phyloP scores from a whole-genome alignment of 805 yeast species.

The Candida ortonii region DNA sequence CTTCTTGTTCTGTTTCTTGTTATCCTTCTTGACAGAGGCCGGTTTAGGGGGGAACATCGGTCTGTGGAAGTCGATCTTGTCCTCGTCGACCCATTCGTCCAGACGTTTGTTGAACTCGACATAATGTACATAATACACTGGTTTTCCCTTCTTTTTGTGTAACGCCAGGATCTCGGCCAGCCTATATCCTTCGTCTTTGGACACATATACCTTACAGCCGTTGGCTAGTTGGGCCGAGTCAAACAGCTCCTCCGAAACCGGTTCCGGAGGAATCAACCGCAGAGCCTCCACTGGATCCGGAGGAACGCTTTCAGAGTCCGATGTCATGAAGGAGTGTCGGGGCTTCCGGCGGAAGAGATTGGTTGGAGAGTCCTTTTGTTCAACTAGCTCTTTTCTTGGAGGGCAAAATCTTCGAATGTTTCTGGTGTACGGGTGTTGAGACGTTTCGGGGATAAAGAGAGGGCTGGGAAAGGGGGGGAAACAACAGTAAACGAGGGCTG shows the following conservation, averaged over 20 bases:
- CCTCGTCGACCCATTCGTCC: constrained; percentile 87
- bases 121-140: constrained; percentile 88
- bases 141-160: constrained; percentile 70
- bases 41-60: constrained; percentile 73
- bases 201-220: constrained; percentile 81
- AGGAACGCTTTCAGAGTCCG: constrained; percentile 29
- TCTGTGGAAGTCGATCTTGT: constrained; percentile 66
- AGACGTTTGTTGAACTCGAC: constrained; percentile 92
- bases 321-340: too few relatives aligned
- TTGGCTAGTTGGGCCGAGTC: constrained; percentile 50
- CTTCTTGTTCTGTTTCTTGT: constrained; percentile 31
- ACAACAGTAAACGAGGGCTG: too few relatives aligned
- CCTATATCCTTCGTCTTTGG: constrained; percentile 76
- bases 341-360: too few relatives aligned
- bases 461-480: too few relatives aligned
- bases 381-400: too few relatives aligned
- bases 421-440: too few relatives aligned
- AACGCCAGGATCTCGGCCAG: constrained; percentile 82
- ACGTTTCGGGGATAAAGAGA: too few relatives aligned
- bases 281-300: constrained; percentile 30
- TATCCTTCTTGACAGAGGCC: constrained; percentile 31
- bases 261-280: constrained; percentile 32
- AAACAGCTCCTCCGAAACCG: constrained; percentile 28
- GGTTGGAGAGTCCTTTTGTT: too few relatives aligned
- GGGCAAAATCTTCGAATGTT: too few relatives aligned